Percentiles rank a stretch among this genome's conserved stretches.
Conservation (phyloP, 2,329 filamentous ascomycete species). For the Penicillium nordicum region DNA sequence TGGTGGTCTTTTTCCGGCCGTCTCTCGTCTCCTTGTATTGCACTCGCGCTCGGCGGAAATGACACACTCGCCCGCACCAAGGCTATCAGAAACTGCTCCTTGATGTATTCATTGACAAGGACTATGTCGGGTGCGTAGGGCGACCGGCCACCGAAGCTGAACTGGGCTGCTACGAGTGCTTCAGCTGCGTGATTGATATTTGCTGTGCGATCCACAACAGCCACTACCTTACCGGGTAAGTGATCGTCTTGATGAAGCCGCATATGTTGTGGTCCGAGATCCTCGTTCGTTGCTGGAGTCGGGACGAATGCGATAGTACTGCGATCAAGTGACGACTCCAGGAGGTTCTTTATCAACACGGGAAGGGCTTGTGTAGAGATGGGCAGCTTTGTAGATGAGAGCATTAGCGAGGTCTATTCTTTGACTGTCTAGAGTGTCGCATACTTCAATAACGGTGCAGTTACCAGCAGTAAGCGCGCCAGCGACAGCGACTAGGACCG, state of each 20-base stretch:
- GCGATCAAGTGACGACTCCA: neutral
- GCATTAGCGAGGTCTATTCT: neutral
- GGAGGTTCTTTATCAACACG: neutral
- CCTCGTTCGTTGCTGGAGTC: neutral
- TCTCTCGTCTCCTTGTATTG: neutral
- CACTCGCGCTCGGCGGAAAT: neutral
- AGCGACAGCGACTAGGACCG: conserved; percentile 42
- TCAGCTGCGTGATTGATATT: conserved; percentile 53
- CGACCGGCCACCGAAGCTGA: conserved; percentile 55
- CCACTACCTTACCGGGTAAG: conserved; percentile 38
- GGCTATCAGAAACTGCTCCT: conserved; percentile 53
- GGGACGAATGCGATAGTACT: neutral
- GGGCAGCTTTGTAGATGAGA: neutral
- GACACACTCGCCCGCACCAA: conserved; percentile 31
- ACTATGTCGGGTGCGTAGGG: conserved; percentile 62
- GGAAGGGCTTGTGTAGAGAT: neutral
- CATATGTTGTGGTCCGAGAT: neutral
- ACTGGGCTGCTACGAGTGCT: conserved; percentile 52
- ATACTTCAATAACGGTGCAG: conserved; percentile 50
- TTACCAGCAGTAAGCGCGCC: conserved; percentile 52
- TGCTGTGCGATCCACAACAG: conserved; percentile 60
- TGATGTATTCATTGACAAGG: conserved; percentile 62
- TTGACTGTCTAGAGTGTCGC: neutral
- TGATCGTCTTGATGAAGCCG: neutral
- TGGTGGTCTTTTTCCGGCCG: neutral